Evolutionary conservation across 2,329 filamentous ascomycete species (phyloP).

Genomic region (Trichoderma brevicompactum): DNA sequence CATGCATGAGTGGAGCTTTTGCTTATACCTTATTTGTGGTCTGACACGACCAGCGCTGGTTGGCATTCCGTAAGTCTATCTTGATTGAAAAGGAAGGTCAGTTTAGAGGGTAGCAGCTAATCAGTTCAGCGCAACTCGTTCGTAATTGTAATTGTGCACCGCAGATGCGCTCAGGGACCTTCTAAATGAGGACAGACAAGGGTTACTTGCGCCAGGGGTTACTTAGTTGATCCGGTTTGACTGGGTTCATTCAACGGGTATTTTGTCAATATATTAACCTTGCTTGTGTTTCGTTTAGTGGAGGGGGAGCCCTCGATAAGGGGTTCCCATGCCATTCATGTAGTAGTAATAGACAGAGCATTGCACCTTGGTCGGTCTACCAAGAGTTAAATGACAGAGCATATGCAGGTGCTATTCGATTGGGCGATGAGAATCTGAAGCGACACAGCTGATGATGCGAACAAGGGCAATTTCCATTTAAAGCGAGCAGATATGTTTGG

Average conservation of each 20-base stretch:
- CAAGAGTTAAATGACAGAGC: neutral
- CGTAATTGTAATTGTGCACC: neutral
- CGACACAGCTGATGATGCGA: too few species aligned
- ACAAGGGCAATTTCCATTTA: too few species aligned
- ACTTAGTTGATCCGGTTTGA: neutral
- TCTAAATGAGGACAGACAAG: constrained; percentile 1
- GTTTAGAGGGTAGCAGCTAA: neutral
- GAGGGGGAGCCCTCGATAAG: neutral
- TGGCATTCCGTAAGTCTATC: neutral
- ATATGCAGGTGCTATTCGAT: neutral
- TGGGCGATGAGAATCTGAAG: neutral
- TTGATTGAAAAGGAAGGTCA: constrained; percentile 19
- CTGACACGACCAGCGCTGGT: neutral
- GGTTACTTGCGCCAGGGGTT: constrained; percentile 6
- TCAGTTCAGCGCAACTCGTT: neutral
- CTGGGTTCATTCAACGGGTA: constrained; percentile 6
- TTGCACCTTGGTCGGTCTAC: neutral
- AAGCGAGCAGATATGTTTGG: neutral
- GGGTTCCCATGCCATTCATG: neutral
- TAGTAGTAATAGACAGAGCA: neutral
- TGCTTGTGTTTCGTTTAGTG: neutral
- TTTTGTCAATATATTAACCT: neutral
- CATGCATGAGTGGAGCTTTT: neutral
- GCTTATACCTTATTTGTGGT: neutral
- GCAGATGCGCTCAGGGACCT: neutral